Evolutionary conservation across 768 basidiomycete genomes (phyloP).

Genomic region (Sporobolomyces roseus): DNA sequence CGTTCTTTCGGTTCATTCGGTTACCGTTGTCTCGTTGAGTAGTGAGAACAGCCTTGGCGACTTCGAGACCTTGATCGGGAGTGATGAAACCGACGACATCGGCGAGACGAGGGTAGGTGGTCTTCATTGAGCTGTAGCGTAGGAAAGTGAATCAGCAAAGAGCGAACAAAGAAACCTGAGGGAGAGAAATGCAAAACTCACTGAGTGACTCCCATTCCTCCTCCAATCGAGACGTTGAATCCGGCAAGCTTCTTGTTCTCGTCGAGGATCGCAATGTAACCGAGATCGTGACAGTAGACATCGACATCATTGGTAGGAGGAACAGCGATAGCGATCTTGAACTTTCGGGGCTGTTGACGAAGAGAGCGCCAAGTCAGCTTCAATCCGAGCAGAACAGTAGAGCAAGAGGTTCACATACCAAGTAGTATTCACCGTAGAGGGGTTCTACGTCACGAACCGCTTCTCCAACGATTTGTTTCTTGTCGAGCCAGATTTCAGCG

Average conservation of each 20-base stretch:
- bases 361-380: constrained; percentile 18
- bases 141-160: not conserved
- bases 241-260: constrained; percentile 72
- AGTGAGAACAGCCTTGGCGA: constrained; percentile 90
- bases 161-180: not conserved
- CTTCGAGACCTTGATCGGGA: constrained; percentile 71
- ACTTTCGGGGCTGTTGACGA: constrained; percentile 54
- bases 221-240: constrained; percentile 90
- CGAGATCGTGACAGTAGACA: constrained; percentile 83
- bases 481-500: constrained; percentile 98
- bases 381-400: not conserved
- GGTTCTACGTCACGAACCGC: constrained; percentile 87
- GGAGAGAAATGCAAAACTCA: not conserved
- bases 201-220: constrained; percentile 99
- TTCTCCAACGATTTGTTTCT: constrained; percentile 90
- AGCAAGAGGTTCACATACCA: constrained; percentile 65
- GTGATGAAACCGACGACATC: constrained; percentile 91
- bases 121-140: constrained; percentile 71
- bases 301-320: constrained; percentile 96
- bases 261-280: constrained; percentile 89
- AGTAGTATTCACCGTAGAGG: constrained; percentile 93
- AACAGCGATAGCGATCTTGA: constrained; percentile 94
- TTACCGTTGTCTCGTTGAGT: constrained; percentile 95
- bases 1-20: constrained; percentile 61
- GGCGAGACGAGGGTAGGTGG: constrained; percentile 89